These are phyloP conservation scores for Mucor plumbeus DNA, from an alignment of 371 early-diverging fungal species.

Conservation along the genomic window DNA sequence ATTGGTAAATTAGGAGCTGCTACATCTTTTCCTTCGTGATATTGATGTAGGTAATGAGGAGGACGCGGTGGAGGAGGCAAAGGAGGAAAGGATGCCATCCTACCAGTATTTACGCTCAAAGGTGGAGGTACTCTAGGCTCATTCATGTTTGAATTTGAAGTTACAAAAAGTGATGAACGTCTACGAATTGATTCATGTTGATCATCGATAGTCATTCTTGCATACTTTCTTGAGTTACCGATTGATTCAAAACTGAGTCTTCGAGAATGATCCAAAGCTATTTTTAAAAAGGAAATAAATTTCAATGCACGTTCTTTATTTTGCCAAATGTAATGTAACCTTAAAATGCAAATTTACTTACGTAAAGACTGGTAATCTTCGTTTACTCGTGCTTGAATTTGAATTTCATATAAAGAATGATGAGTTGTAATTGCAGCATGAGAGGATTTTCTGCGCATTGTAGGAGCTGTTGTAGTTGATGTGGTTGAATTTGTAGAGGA, in stretches of 20 bases:
- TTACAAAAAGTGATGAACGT: neutral
- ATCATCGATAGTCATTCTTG: neutral
- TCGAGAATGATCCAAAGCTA: constrained; percentile 19
- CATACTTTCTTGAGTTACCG: constrained; percentile 7
- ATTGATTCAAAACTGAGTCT: constrained; percentile 12
- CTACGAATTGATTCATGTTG: neutral
- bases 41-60: constrained; percentile 1
- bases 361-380: constrained; percentile 11
- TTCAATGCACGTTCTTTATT: neutral
- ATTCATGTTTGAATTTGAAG: neutral
- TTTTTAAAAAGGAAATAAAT: constrained; percentile 10
- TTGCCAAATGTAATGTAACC: constrained; percentile 2
- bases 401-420: neutral
- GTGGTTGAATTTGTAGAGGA: constrained; percentile 21
- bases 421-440: neutral
- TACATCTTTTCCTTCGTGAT: neutral
- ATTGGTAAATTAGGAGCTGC: neutral
- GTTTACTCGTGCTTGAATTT: neutral
- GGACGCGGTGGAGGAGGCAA: neutral
- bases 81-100: neutral
- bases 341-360: constrained; percentile 12
- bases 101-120: neutral
- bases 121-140: neutral
- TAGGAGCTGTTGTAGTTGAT: neutral
- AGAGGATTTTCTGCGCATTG: neutral